Evolutionary conservation across 75 land plant species (phyloP), one percentile per base, ranked within the genome.

Genomic region (Larix kaempferi): DNA sequence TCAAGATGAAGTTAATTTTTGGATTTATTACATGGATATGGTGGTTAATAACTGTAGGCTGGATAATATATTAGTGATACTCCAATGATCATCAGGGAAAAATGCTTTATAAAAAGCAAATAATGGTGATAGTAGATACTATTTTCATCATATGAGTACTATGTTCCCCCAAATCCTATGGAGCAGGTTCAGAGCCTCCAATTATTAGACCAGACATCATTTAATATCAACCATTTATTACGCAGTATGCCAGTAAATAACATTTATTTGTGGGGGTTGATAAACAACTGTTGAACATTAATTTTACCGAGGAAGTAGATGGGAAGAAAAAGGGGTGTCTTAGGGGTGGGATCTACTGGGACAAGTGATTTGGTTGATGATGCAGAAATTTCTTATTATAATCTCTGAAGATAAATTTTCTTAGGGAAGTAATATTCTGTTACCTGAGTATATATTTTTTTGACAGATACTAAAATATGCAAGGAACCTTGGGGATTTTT

Each of bases 401-500:
- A 19, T n/a, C 49, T 21, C 17, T 69, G 10, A 4, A 2, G 21
- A 39, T 39, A 67, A 6, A 37, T 1, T 69, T 69, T 69, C 23
- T n/a, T 7, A 6, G 13, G 29, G 26, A 23, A 62, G 25, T 8
- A 12, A 62, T 21, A 44, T 41, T 69, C 12, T 16, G 19, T 37
- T 69, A 4, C 41, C 52, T 69, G 52, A 7, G 22, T 44, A 49
- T 77, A n/a, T 59, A 29, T 67, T 13, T 77, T 13, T 39, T 78
- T 2, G 77, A 57, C 83, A 96, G 99, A 94, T 94, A 57, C 75
- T 96, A 78, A 84, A 86, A 83, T 75, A 86, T 81, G 99, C 99
- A 74, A 80, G 89, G 56, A 91, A 55, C 61, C 83, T 94, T 78
- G 99, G 99, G 75, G 97, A 96, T 80, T 96, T 96, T 80, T 82